Evolutionary conservation across 108 stramenopile species (phyloP), one percentile per base, ranked within the genome.

Genomic region (Fragilaria radians): DNA sequence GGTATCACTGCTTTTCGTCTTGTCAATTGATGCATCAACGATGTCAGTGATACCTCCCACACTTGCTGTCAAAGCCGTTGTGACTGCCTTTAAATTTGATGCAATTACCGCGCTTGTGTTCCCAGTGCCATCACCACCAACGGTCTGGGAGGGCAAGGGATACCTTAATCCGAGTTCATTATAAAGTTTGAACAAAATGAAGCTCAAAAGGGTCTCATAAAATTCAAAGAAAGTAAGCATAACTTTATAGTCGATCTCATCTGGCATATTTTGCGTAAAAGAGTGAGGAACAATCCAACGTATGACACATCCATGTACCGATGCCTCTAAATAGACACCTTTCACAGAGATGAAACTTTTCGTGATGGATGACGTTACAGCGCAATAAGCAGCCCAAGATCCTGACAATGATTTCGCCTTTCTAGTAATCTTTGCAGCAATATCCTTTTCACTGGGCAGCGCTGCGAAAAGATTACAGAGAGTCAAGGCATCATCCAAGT

Each of bases 191-290:
- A 76, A 99, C 59, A 98, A 61, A 5, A 94, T 95, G 77, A 98
- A 98, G 51, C 87, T 80, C 54, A 98, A 59, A 14, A 98, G 67
- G 7, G 88, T 86, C 64, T 97, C 95, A 66, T 98, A 96, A 71
- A 99, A 98, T 76, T 98, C 99, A 46, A 99, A 86, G 70, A 99
- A 99, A 9, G 99, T 99, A 25, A 86, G 55, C 97, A 99, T 98
- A 59, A 99, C 95, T 27, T 88, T 81, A 71, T 94, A 95, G 68
- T 99, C 99, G 31, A 99, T 97, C 63, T 96, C 97, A 22, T 77
- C 68, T 23, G 96, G 96, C 65, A 94, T 65, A 64, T 83, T 69
- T 64, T 95, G 96, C 3, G 97, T 95, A 68, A 96, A 99, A 57
- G 82, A 77, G 68, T 99, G 97, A 18, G 99, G 99, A 33, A 89